Evolutionary conservation across 1,139 yeast species (phyloP).

Genomic region (Pichia sp.): DNA sequence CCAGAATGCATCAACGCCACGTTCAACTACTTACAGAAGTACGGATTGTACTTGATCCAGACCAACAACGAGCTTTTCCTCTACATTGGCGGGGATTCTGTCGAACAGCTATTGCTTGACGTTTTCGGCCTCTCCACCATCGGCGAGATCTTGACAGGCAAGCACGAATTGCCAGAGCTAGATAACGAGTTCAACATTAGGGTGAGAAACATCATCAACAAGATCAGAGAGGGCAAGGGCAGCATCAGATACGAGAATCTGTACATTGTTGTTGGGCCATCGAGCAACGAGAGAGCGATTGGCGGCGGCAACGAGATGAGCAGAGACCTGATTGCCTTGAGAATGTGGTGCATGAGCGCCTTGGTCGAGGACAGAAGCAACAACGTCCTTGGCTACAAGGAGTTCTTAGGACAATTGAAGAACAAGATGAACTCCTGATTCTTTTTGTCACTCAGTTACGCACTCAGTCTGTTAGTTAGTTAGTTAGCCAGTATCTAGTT

Average conservation of each 20-base stretch:
- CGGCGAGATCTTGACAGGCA: constrained; percentile 71
- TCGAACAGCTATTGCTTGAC: constrained; percentile 78
- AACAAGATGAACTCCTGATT: constrained; percentile 35
- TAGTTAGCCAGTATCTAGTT: too few species aligned
- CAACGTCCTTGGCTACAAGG: constrained; percentile 67
- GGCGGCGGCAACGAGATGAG: constrained; percentile 19
- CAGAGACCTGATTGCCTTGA: constrained; percentile 75
- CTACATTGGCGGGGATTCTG: constrained; percentile 94
- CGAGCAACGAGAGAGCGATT: constrained; percentile 50
- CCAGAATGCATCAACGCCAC: constrained; percentile 88
- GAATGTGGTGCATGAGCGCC: constrained; percentile 88
- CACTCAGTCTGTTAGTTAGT: not conserved
- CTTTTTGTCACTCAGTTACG: too few species aligned
- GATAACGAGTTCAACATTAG: constrained; percentile 76
- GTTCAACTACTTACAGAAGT: constrained; percentile 67
- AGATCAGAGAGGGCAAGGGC: constrained; percentile 74
- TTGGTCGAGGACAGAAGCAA: constrained; percentile 87
- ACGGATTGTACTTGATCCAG: constrained; percentile 86
- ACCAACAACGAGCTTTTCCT: constrained; percentile 82
- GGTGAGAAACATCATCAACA: constrained; percentile 75
- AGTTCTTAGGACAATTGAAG: constrained; percentile 66
- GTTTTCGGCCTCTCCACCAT: constrained; percentile 77
- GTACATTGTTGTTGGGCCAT: constrained; percentile 85
- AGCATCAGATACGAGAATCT: constrained; percentile 74
- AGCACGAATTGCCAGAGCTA: constrained; percentile 76